Conservation (phyloP, 2,329 filamentous ascomycete genomes). For the Fusarium vanettenii region DNA sequence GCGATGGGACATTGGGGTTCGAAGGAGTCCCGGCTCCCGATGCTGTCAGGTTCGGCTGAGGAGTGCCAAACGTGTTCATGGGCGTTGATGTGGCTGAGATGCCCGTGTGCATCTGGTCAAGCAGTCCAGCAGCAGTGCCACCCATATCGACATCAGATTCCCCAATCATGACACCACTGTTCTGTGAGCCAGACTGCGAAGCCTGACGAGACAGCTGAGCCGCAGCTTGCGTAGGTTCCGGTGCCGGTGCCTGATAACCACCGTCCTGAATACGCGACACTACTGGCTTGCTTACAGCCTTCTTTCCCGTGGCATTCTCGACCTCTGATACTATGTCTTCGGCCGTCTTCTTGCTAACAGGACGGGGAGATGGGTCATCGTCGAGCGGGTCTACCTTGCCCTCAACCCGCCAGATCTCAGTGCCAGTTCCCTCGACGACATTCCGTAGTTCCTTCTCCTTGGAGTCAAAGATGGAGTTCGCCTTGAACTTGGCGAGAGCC, state of each 20-base stretch:
- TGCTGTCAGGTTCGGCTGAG: constrained; percentile 68
- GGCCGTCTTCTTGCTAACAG: constrained; percentile 63
- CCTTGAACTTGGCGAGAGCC: constrained; percentile 79
- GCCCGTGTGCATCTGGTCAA: constrained; percentile 76
- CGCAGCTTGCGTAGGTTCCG: constrained; percentile 54
- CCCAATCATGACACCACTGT: constrained; percentile 66
- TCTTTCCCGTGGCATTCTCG: constrained; percentile 76
- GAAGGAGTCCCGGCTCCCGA: constrained; percentile 69
- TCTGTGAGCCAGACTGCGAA: constrained; percentile 67
- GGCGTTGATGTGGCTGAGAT: constrained; percentile 71
- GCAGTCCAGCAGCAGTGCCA: constrained; percentile 70
- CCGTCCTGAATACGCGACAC: constrained; percentile 82
- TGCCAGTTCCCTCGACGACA: constrained; percentile 68
- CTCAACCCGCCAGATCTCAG: constrained; percentile 74
- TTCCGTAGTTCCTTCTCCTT: constrained; percentile 82
- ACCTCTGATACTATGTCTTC: constrained; percentile 82
- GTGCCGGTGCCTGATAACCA: constrained; percentile 73
- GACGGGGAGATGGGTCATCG: constrained; percentile 53
- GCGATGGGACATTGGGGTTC: constrained; percentile 59
- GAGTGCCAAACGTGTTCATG: constrained; percentile 69
- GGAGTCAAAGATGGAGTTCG: constrained; percentile 74
- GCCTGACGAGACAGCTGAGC: constrained; percentile 62
- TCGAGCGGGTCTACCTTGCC: constrained; percentile 63
- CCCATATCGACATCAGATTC: constrained; percentile 75
- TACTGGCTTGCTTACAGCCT: constrained; percentile 71